A percentile compares a stretch with the other conserved stretches of the same genome.
Conservation (phyloP, 345 rosid genomes). For the Triadica sebifera region DNA sequence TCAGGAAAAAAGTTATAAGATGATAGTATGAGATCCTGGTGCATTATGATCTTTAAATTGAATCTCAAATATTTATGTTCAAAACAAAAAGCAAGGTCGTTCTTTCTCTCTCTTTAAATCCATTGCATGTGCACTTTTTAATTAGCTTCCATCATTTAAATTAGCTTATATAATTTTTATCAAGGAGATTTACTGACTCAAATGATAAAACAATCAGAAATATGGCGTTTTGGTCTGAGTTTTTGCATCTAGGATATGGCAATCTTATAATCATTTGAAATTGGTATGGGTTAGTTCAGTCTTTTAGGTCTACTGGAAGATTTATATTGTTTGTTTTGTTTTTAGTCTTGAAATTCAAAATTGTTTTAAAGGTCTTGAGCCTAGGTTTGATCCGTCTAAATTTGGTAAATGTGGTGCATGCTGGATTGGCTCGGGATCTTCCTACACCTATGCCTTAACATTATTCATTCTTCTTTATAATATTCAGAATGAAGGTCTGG, state of each 20-base stretch:
- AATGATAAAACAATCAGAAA: not conserved
- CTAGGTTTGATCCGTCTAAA: not conserved
- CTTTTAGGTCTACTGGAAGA: not conserved
- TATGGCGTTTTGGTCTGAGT: not conserved
- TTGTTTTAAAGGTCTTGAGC: not conserved
- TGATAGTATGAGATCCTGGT: not conserved
- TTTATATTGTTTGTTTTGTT: not conserved
- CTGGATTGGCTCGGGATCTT: not conserved
- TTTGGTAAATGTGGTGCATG: not conserved
- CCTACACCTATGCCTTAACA: not conserved
- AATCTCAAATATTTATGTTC: not conserved
- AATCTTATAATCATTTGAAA: not conserved
- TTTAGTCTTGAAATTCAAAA: not conserved
- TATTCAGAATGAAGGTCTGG: constrained; percentile 73
- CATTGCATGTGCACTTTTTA: not conserved
- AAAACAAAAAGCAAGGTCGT: not conserved
- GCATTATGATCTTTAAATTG: not conserved
- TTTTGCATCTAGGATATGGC: not conserved
- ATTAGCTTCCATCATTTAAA: not conserved
- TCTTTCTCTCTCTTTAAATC: not conserved
- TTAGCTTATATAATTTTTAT: not conserved
- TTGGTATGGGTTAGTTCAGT: not conserved
- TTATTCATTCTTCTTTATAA: not conserved
- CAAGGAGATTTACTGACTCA: not conserved
- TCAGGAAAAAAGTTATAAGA: not conserved